Base-by-base conservation (phyloP, 805 yeast genomes). In the Lachancea sp. region DNA sequence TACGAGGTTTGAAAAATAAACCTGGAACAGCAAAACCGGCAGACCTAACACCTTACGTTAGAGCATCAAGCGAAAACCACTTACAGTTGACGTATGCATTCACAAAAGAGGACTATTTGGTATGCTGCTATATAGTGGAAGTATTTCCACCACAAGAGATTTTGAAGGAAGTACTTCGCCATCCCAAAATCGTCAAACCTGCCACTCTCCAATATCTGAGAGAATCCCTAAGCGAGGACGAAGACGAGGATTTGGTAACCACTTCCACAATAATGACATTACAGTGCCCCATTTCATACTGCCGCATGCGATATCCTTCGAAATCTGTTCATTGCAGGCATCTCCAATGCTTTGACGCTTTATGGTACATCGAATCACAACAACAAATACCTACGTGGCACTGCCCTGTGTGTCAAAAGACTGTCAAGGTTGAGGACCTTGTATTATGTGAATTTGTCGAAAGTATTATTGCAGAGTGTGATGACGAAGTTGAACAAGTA, bases 271-370 rank as follows among this genome's bases (percentile, higher is more conserved):
- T 78, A 1, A 68, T 87, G 42, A 73, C 88, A 15, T 68, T 93
- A 47, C 78, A 76, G 50, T 90, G 95, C 59, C 97, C 96, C 0
- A 70, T 90, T 5, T 78, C 93, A 1, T 82, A 77, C 56, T 71
- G 78, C 8, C 73, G 85, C 46, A 82, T 93, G 74, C 68, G 70
- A 45, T 63, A 74, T 42, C 98, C 99, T 0, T 77, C 80, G 1
- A 77, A 87, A 52, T 79, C 95, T 1, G 65, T 72, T 1, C 69
- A 65, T 38, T 93, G 99, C 65, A 68, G 74, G 30, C 99, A 93
- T 64, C 66, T 88, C 13, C 91, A 85, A 56, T 90, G 98, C 59
- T 87, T 90, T 61, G 99, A 93, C 64, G 90, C 86, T 0, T 62
- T 72, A 30, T 77, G 85, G 36, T 93, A 77, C 58, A 54, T 93